Conservation (phyloP, 1,284 basidiomycete species). For the Irpex sp. region DNA sequence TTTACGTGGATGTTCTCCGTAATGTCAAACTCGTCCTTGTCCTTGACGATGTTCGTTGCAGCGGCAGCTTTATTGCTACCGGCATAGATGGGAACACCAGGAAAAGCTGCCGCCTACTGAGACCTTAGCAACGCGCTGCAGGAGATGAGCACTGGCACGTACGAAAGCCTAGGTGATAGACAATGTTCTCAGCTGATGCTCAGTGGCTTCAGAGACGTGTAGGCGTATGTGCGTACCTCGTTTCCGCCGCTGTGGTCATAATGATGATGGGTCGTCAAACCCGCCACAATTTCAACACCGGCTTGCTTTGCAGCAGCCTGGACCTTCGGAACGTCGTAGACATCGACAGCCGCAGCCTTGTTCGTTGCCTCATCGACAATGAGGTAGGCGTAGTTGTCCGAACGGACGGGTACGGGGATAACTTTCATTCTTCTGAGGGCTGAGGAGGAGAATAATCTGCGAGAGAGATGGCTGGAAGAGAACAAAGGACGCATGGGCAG, state of each 20-base stretch:
- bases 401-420: constrained; percentile 72
- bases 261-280: constrained; percentile 89
- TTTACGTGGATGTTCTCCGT: constrained; percentile 70
- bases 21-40: constrained; percentile 73
- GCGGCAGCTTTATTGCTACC: constrained; percentile 74
- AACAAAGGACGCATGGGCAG: not conserved
- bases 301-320: constrained; percentile 61
- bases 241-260: constrained; percentile 90
- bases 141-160: constrained; percentile 24
- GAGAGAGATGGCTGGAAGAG: not conserved
- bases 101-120: constrained; percentile 56
- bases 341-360: constrained; percentile 77
- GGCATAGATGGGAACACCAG: constrained; percentile 76
- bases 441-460: constrained; percentile 24
- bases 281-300: constrained; percentile 70
- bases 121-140: not conserved
- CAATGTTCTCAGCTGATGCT: constrained; percentile 1
- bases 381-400: constrained; percentile 90
- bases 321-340: constrained; percentile 81
- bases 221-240: constrained; percentile 36
- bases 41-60: constrained; percentile 72
- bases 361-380: constrained; percentile 71
- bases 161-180: constrained; percentile 46
- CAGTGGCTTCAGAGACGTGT: not conserved
- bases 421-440: constrained; percentile 54